These are phyloP conservation scores for Artemisia argyi DNA, from an alignment of 129 eudicot genomes.

Conservation along the genomic window DNA sequence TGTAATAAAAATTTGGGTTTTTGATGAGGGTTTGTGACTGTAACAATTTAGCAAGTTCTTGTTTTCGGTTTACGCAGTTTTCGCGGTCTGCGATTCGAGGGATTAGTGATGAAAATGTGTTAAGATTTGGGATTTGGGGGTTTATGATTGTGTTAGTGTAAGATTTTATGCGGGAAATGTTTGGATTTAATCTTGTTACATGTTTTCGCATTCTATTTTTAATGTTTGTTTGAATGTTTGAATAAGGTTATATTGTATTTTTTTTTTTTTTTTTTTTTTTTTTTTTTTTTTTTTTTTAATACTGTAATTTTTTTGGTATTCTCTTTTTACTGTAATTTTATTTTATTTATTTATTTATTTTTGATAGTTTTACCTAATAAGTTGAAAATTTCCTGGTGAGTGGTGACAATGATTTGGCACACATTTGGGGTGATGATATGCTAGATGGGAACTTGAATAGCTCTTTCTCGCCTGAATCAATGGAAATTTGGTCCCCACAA, in stretches of 20 bases:
- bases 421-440: conserved; percentile 62
- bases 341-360: too few relatives aligned
- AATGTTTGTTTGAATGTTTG: too few relatives aligned
- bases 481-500: conserved; percentile 74
- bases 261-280: too few relatives aligned
- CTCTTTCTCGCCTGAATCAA: conserved; percentile 35
- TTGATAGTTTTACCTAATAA: too few relatives aligned
- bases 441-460: conserved; percentile 32
- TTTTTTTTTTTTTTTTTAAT: too few relatives aligned
- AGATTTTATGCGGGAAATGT: conserved; percentile 7
- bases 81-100: neutral
- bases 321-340: too few relatives aligned
- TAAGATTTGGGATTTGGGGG: conserved; percentile 9
- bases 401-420: conserved; percentile 37
- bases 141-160: conserved; percentile 1
- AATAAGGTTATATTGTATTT: too few relatives aligned
- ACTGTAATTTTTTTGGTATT: too few relatives aligned
- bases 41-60: conserved; percentile 28
- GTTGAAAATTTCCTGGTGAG: too few relatives aligned
- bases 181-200: conserved; percentile 11
- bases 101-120: conserved; percentile 8
- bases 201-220: conserved; percentile 15
- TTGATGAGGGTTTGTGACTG: conserved; percentile 8
- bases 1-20: conserved; percentile 33
- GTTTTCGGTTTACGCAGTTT: conserved; percentile 20